Percentiles rank a stretch among this genome's conserved stretches.
Conservation (phyloP, 2,329 filamentous ascomycete species). For the Tolypocladium nubicola region DNA sequence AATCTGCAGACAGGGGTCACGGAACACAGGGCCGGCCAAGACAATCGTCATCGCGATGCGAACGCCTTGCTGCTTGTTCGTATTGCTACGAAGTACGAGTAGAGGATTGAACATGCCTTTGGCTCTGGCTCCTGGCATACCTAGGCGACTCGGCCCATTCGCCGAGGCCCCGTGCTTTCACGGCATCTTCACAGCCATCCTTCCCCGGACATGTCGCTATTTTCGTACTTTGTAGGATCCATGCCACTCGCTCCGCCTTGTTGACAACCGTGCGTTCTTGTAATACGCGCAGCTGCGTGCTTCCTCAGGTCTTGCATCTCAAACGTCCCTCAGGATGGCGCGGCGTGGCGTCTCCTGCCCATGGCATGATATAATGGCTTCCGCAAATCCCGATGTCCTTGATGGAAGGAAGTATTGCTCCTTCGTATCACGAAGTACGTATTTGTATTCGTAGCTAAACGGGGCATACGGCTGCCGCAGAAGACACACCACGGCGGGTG, state of each 20-base stretch:
- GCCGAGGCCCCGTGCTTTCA: background rate
- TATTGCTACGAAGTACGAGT: too few species aligned
- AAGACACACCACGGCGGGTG: background rate
- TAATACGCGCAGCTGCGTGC: background rate
- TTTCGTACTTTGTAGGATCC: background rate
- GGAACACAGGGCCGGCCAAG: background rate
- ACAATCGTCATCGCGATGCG: background rate
- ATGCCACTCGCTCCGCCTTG: background rate
- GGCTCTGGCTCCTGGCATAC: background rate
- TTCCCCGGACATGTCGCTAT: background rate
- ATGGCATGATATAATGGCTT: background rate
- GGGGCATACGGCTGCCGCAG: background rate
- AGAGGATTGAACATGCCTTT: background rate
- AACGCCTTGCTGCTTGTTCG: background rate
- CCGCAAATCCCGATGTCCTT: background rate
- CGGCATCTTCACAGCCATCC: background rate
- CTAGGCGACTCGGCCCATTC: background rate
- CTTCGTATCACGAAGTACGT: background rate
- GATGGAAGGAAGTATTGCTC: background rate
- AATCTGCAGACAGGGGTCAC: background rate
- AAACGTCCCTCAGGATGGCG: background rate
- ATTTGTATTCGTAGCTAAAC: background rate
- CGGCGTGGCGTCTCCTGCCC: background rate
- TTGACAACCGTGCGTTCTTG: background rate
- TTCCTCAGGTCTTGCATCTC: background rate